Conservation (phyloP, 192 early-diverging fungal species). For the Backusella liffmaniae region DNA sequence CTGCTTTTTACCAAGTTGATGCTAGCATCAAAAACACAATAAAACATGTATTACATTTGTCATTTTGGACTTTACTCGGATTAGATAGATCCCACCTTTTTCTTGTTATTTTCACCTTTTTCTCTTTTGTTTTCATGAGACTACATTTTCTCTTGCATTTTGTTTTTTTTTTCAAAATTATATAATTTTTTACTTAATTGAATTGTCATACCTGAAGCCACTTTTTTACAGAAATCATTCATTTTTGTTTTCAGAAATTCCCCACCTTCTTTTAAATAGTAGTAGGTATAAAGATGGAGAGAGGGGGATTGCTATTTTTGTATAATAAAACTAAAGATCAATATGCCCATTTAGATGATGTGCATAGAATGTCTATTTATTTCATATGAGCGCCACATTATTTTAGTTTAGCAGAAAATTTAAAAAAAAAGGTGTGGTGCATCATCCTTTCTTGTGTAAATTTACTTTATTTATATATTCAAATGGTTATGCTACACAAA, state of each 20-base stretch:
- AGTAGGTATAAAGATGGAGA: neutral
- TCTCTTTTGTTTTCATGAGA: neutral
- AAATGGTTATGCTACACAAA: neutral
- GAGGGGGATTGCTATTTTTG: too few species aligned
- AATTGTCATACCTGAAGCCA: neutral
- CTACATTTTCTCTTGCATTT: neutral
- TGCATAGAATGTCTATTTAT: neutral
- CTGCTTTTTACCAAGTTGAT: neutral
- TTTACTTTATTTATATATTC: neutral
- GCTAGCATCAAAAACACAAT: neutral
- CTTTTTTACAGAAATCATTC: neutral
- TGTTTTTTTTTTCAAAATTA: neutral
- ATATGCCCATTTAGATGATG: neutral
- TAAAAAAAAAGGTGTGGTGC: neutral
- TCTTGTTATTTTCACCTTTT: neutral
- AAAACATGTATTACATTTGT: conserved; percentile 1
- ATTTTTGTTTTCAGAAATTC: neutral
- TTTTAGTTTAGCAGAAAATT: neutral
- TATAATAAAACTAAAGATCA: neutral
- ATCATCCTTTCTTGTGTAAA: neutral
- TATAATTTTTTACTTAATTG: neutral
- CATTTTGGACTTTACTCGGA: neutral
- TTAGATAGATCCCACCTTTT: neutral
- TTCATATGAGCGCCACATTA: neutral
- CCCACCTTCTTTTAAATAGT: too few species aligned